These are phyloP conservation scores for Calonectria pteridis DNA, from an alignment of 2,329 filamentous ascomycete genomes.

Conservation along the genomic window DNA sequence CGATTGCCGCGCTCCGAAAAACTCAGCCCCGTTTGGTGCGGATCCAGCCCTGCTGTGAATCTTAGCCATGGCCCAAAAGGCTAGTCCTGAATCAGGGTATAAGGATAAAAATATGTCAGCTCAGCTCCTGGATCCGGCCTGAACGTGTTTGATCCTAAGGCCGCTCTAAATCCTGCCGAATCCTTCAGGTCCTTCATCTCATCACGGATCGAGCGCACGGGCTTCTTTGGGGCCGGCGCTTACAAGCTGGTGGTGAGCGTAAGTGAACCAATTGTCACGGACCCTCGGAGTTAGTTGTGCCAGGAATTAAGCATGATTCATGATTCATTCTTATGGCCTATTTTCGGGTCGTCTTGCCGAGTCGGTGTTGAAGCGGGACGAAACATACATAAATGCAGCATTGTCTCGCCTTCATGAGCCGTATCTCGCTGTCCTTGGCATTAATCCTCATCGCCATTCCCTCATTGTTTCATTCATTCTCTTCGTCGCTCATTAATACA, in stretches of 20 bases:
- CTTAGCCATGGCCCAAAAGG: too few species aligned
- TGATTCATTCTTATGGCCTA: background rate
- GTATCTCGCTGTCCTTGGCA: background rate
- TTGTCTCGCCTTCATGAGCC: background rate
- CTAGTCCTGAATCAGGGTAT: background rate
- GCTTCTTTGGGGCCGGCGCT: background rate
- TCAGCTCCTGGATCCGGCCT: too few species aligned
- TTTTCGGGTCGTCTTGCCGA: background rate
- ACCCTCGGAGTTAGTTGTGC: background rate
- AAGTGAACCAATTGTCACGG: background rate
- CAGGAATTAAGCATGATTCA: background rate
- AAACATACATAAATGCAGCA: background rate
- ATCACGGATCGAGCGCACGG: background rate
- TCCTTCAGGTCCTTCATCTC: conserved; percentile 6
- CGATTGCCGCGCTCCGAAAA: background rate
- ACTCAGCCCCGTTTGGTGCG: background rate
- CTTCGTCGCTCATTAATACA: background rate
- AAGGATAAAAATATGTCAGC: conserved; percentile 2
- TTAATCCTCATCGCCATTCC: background rate
- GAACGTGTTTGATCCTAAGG: background rate
- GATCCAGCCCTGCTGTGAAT: background rate
- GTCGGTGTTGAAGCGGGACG: background rate
- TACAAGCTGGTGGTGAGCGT: too few species aligned
- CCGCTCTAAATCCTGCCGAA: background rate
- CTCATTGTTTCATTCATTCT: background rate